phyloP scores from a whole-genome alignment of 345 rosid genomes.

The Pistacia vera region DNA sequence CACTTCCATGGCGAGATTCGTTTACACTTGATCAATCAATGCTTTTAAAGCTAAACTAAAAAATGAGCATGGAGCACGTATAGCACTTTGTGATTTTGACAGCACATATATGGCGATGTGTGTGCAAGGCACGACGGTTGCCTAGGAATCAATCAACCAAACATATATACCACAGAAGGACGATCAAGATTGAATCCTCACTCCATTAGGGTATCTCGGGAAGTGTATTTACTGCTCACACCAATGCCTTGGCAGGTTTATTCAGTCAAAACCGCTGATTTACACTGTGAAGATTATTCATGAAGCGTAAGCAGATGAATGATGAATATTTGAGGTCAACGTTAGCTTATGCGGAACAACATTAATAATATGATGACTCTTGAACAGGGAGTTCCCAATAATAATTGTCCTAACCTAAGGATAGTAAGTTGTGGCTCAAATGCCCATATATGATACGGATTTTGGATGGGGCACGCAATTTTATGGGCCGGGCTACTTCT shows the following conservation, averaged over 20 bases:
- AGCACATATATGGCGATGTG: slow-evolving; percentile 38
- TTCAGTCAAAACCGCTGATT: slow-evolving; percentile 29
- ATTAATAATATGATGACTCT: slow-evolving; percentile 21
- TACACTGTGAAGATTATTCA: slow-evolving; percentile 33
- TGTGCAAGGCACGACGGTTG: slow-evolving; percentile 22
- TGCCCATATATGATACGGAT: slow-evolving; percentile 52
- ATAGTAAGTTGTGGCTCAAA: slow-evolving; percentile 53
- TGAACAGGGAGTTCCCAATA: slow-evolving; percentile 36
- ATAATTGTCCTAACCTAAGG: slow-evolving; percentile 59
- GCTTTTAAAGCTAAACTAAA: slow-evolving; percentile 17
- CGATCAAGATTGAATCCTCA: slow-evolving; percentile 15
- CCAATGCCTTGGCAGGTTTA: slow-evolving; percentile 16
- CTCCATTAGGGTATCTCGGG: slow-evolving; percentile 44
- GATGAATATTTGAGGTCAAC: slow-evolving; percentile 50
- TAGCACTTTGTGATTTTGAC: slow-evolving; percentile 23
- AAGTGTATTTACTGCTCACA: slow-evolving; percentile 41
- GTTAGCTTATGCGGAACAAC: slow-evolving; percentile 33
- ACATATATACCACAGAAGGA: neutral
- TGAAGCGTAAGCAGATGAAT: slow-evolving; percentile 26
- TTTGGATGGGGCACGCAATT: slow-evolving; percentile 65
- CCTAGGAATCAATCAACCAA: slow-evolving; percentile 16
- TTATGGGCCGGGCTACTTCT: slow-evolving; percentile 49
- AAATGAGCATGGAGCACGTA: neutral
- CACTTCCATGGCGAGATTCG: neutral
- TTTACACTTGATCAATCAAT: slow-evolving; percentile 18